Base-by-base conservation (phyloP, 2,329 filamentous ascomycete genomes). In the Eurotiales sp. region DNA sequence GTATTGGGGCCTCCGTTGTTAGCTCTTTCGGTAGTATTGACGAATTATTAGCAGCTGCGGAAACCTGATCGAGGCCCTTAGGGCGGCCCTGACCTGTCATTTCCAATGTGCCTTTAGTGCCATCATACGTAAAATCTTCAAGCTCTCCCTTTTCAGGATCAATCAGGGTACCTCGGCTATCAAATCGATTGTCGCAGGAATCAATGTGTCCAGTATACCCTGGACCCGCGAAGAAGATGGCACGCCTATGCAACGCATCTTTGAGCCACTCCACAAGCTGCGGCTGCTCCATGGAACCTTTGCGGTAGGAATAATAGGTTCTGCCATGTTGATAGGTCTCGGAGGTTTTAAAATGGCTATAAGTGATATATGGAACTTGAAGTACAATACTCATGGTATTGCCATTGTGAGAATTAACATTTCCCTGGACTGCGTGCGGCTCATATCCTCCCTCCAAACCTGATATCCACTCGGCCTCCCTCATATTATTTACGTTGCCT, bases 291-390 rank as follows among this genome's bases (percentile, higher is more conserved):
- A 25, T 11, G 8, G 42, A 51, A 25, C 49, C 49, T 27, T 51
- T 51, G 36, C 49, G 25, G 27, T 51, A 51, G 15, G 22, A 25
- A 23, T 39, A 19, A 42, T 51, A 51, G 17, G 42, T 46, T 7
- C 34, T 15, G 5, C 49, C 49, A 4, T 32, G 4, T 36, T 25
- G 42, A 15, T 51, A 51, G 8, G 23, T 25, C 34, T 51, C 17
- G n/a, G 49, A 51, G 7, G 32, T n/a, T 21, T 41, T 46, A 27
- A 36, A 51, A 51, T 51, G 32, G 15, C 27, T 32, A 34, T 51
- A 51, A 10, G 42, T 41, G 34, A 51, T 51, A 14, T 51, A 51
- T 14, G 49, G 49, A 21, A 51, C n/a, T 17, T 51, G 19, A 15
- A 51, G 49, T 3, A 8, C 21, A n/a, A n/a, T n/a, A n/a, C n/a